Conservation (phyloP, 202 grass and related monocot species). For the Setaria italica region DNA sequence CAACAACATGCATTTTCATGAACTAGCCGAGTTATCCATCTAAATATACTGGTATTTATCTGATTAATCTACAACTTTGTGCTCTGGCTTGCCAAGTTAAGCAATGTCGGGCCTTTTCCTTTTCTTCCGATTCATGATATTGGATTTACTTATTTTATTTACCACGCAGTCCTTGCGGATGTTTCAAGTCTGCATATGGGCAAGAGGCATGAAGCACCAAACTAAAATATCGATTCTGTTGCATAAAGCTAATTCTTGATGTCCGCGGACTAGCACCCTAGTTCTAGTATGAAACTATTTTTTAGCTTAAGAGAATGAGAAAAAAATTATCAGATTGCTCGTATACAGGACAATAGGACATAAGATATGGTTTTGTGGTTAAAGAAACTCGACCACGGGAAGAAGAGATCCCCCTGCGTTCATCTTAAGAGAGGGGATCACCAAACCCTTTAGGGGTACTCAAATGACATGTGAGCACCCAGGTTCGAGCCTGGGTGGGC, state of each 20-base stretch:
- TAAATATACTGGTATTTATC: conserved; percentile 13
- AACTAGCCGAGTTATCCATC: conserved; percentile 1
- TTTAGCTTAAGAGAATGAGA: conserved; percentile 12
- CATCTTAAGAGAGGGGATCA: background rate
- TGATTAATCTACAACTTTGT: background rate
- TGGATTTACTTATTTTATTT: background rate
- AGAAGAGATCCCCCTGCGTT: background rate
- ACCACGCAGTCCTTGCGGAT: conserved; percentile 11
- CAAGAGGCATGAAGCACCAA: background rate
- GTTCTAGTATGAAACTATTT: conserved; percentile 33
- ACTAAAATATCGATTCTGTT: conserved; percentile 25
- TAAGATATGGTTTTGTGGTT: conserved; percentile 34
- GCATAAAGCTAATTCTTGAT: conserved; percentile 24
- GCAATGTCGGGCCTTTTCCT: background rate
- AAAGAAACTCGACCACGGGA: background rate
- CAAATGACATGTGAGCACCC: background rate
- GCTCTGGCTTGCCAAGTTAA: background rate
- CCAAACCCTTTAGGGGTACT: background rate
- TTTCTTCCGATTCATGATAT: background rate
- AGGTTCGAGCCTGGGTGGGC: too few relatives aligned
- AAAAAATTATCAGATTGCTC: conserved; percentile 24
- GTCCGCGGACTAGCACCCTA: background rate
- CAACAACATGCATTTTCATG: conserved; percentile 12
- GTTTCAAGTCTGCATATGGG: background rate
- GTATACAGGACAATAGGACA: background rate